A percentile compares a stretch with the other conserved stretches of the same genome.
Evolutionary conservation across 2,329 filamentous ascomycete genomes (phyloP).

Genomic region (Colletotrichum limetticola): DNA sequence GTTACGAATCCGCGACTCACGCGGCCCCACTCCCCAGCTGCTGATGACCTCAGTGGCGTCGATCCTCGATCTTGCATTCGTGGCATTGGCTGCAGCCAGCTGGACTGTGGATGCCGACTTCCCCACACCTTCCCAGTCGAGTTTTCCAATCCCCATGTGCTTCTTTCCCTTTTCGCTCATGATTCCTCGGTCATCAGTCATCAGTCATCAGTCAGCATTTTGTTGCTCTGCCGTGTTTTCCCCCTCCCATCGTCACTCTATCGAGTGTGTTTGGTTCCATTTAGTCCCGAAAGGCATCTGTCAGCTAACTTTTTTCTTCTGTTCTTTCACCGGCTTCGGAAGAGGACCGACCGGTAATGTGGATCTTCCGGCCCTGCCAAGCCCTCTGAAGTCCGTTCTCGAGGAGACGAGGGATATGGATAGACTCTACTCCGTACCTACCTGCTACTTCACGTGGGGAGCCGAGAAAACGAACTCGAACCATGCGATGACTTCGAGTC

Average conservation of each 20-base stretch:
- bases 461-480: background rate
- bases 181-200: background rate
- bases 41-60: slow-evolving; percentile 34
- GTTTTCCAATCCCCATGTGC: background rate
- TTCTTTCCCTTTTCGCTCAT: slow-evolving; percentile 13
- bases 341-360: background rate
- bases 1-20: slow-evolving; percentile 28
- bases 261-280: background rate
- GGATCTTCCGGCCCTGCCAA: background rate
- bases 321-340: background rate
- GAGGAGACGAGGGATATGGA: background rate
- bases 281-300: background rate
- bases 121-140: slow-evolving; percentile 19
- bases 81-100: background rate
- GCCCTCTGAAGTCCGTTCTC: background rate
- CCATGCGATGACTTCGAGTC: background rate
- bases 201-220: background rate
- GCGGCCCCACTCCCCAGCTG: background rate
- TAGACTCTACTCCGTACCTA: background rate
- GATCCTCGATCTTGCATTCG: slow-evolving; percentile 12
- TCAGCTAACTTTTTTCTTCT: background rate
- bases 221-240: background rate
- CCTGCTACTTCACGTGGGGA: background rate
- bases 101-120: background rate
- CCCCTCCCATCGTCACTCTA: too few species aligned